Conservation (phyloP, 768 basidiomycete genomes). For the Trametes coccinea region DNA sequence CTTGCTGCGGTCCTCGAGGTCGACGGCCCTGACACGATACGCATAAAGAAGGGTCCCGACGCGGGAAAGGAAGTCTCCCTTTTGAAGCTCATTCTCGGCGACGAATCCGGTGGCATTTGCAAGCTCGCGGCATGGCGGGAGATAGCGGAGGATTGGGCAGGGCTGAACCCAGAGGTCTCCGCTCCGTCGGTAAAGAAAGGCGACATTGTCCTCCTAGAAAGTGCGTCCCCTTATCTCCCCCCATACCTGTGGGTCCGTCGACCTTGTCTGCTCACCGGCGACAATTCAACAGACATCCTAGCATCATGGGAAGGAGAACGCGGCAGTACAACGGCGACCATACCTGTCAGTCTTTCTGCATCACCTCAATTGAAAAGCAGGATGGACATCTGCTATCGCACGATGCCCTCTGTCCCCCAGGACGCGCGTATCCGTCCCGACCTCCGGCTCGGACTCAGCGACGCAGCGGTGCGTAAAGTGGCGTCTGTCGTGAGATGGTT, state of each 20-base stretch:
- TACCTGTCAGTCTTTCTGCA: conserved; percentile 57
- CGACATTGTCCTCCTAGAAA: conserved; percentile 70
- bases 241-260: neutral
- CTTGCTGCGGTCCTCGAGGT: conserved; percentile 73
- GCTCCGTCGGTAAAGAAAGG: conserved; percentile 55
- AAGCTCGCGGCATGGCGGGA: conserved; percentile 82
- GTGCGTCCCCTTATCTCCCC: conserved; percentile 40
- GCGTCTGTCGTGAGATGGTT: conserved; percentile 70
- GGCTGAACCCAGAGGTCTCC: conserved; percentile 37
- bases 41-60: conserved; percentile 66
- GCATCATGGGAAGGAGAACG: conserved; percentile 44
- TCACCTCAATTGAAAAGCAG: conserved; percentile 66
- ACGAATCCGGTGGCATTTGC: conserved; percentile 66
- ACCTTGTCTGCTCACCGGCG: neutral
- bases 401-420: conserved; percentile 62
- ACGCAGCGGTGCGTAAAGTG: conserved; percentile 68
- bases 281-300: conserved; percentile 47
- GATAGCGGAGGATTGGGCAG: conserved; percentile 71
- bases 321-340: conserved; percentile 8
- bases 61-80: conserved; percentile 70
- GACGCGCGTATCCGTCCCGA: conserved; percentile 71
- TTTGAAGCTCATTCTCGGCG: conserved; percentile 70
- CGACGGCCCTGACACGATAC: conserved; percentile 71
- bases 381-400: conserved; percentile 74
- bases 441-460: conserved; percentile 66